Evolutionary conservation across 768 basidiomycete species (phyloP), one percentile per base, ranked within the genome.

Genomic region (Podaxis sp.): DNA sequence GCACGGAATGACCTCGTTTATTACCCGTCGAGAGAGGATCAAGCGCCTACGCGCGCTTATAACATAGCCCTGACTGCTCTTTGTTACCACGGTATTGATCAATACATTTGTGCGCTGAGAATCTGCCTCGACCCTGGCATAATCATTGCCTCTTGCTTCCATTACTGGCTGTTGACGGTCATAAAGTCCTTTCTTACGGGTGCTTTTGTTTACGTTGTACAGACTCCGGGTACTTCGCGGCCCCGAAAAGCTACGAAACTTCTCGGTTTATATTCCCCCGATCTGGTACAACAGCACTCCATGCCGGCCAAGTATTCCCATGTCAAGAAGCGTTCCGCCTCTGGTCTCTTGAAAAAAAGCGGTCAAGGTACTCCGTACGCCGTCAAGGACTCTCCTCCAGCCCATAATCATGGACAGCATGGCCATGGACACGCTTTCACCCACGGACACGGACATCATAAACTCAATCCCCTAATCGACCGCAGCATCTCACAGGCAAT

Each of bases 231-330:
- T n/a, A 6, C 2, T 46, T 15, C 7, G 19, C 44, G 17, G 9
- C 17, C n/a, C 44, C 8, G 7, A 30, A 17, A 46, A 19, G 19
- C 44, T 22, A 46, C 44, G 19, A 51, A 51, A 28, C 12, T 24
- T 26, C 24, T 51, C 49, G 22, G 26, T 28, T 51, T 28, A 24
- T 51, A 51, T 24, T 12, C 49, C 9, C 49, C 19, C 49, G 22
- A 24, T 28, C 19, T 51, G 49, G 22, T 22, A 12, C 22, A 51
- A 17, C 22, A 28, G 26, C 49, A 51, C 49, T 13, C 9, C 2
- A 89, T 89, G 88, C 86, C 88, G 17, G 82, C 87, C 38, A 89
- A 89, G 69, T 89, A 89, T 74, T 89, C 87, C 26, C 87, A 89
- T 74, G 84, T 87, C n/a, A 88, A 88, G 78, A 89, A 88, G 70